phyloP scores from a whole-genome alignment of 202 grass and related monocot genomes.

The Setaria italica region DNA sequence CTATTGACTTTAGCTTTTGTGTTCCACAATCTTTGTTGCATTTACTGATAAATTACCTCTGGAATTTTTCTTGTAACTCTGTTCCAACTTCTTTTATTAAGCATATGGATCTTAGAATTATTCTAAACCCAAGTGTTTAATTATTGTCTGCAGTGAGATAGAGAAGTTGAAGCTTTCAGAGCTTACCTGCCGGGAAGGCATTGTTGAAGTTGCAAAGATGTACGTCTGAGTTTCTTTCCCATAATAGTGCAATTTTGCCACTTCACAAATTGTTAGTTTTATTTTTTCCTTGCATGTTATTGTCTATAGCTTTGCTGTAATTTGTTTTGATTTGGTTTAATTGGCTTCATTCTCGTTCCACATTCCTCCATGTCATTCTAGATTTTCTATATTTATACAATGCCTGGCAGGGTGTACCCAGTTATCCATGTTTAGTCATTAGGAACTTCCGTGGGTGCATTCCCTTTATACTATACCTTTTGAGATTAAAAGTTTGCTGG shows the following conservation, averaged over 20 bases:
- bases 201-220: slow-evolving; percentile 98
- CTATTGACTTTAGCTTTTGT: not conserved
- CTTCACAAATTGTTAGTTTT: not conserved
- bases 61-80: not conserved
- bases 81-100: not conserved
- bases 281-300: not conserved
- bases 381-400: not conserved
- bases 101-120: not conserved
- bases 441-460: not conserved
- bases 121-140: slow-evolving; percentile 4
- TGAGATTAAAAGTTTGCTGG: not conserved
- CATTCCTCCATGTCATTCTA: not conserved
- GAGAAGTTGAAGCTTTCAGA: slow-evolving; percentile 99
- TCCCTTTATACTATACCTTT: not conserved
- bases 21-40: not conserved
- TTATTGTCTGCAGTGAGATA: slow-evolving; percentile 78
- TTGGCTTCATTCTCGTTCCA: not conserved
- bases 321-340: not conserved
- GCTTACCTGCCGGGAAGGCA: slow-evolving; percentile 90
- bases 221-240: slow-evolving; percentile 45
- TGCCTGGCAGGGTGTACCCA: not conserved
- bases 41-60: not conserved
- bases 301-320: not conserved
- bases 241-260: not conserved
- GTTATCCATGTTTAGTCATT: slow-evolving; percentile 19